Base-by-base conservation (phyloP, 495 filamentous ascomycete species). In the Arthonia radiata region DNA sequence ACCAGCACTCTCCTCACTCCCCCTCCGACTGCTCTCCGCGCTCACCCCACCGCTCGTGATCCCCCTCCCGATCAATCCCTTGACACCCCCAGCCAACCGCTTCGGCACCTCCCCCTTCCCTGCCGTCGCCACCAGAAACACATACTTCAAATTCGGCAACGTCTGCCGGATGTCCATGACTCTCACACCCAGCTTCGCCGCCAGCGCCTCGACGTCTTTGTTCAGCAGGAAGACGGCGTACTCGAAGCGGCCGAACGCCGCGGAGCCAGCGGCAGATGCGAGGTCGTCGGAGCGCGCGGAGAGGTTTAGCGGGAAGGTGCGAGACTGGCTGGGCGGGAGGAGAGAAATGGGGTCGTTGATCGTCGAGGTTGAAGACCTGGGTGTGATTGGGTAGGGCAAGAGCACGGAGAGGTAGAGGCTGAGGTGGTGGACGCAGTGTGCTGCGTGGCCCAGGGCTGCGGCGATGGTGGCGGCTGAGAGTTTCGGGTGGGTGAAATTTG, bases 161-260 rank as follows among this genome's bases (percentile, higher is more conserved):
- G 83, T 94, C 32, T 91, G 76, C 0, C 86, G 57, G 9, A 91
- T 73, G 44, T 97, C 86, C 21, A 90, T 57, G 6, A 80, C 63
- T 24, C 67, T 63, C 2, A 92, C 43, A 0, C 71, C 75, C 31
- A 73, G 64, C n/a, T 61, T 54, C 31, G 57, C 62, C 34, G 80
- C 74, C 16, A 97, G 54, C 22, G 75, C 59, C 48, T 97, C 83
- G 24, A 97, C 77, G 38, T 93, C 58, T 40, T 92, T 83, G 48
- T 94, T 93, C 3, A 97, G 54, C 7, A 94, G 48, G 36, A 94
- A 97, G 35, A 92, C 80, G 4, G 57, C 86, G 50, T 94, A 97
- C 35, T 93, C 83, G 41, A 93, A 92, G 6, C 82, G 65, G 39
- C 75, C 91, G 16, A 71, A 60, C 4, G 81, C 28, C 3, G 32